Evolutionary conservation across 2,329 filamentous ascomycete genomes (phyloP).

Genomic region (Xylariaceae sp.): DNA sequence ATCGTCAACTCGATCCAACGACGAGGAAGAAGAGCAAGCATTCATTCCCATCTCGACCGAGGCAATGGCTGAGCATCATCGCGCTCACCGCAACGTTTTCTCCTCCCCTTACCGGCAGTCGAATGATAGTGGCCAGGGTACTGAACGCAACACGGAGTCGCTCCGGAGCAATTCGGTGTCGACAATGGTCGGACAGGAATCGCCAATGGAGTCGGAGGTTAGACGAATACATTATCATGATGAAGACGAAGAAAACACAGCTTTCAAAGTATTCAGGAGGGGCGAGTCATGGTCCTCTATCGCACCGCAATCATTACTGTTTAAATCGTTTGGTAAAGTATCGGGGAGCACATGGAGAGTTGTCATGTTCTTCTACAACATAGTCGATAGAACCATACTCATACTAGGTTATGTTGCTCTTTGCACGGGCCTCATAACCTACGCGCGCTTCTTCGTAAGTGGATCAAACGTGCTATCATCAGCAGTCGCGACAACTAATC

Average conservation of each 20-base stretch:
- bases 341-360: slow-evolving; percentile 56
- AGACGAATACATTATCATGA: slow-evolving; percentile 46
- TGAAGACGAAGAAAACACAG: slow-evolving; percentile 40
- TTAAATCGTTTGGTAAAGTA: slow-evolving; percentile 53
- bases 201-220: slow-evolving; percentile 36
- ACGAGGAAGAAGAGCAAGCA: slow-evolving; percentile 47
- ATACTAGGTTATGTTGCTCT: slow-evolving; percentile 74
- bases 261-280: slow-evolving; percentile 31
- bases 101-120: slow-evolving; percentile 54
- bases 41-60: slow-evolving; percentile 63
- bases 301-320: slow-evolving; percentile 50
- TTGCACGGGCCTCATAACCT: slow-evolving; percentile 70
- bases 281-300: slow-evolving; percentile 44
- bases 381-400: slow-evolving; percentile 74
- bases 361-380: slow-evolving; percentile 59
- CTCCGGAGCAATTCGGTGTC: slow-evolving; percentile 64
- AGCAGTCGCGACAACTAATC: too few relatives aligned
- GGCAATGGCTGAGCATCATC: slow-evolving; percentile 52
- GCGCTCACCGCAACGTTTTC: slow-evolving; percentile 37
- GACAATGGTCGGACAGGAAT: slow-evolving; percentile 50
- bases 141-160: slow-evolving; percentile 66
- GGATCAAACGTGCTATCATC: not conserved
- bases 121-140: slow-evolving; percentile 72
- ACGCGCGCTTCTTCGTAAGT: slow-evolving; percentile 81
- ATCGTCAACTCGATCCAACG: slow-evolving; percentile 9